Conservation (phyloP, 108 stramenopile genomes). For the Nitzschia sp. region DNA sequence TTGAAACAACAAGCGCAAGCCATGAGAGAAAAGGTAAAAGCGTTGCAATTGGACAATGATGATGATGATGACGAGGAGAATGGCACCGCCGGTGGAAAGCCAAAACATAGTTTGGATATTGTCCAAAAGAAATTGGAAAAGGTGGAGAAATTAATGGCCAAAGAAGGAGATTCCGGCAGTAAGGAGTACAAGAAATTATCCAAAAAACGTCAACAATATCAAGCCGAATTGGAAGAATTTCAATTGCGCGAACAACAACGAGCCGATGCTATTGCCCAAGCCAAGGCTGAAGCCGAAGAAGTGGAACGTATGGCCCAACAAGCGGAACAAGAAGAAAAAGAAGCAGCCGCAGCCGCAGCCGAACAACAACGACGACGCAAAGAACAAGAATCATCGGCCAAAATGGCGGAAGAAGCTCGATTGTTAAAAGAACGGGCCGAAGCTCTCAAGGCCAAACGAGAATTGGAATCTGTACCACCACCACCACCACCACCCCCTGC, state of each 20-base stretch:
- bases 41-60: background rate
- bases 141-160: slow-evolving; percentile 21
- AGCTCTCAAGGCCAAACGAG: background rate
- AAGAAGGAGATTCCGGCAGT: background rate
- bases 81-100: slow-evolving; percentile 2
- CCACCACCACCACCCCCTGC: background rate
- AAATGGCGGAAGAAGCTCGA: slow-evolving; percentile 1
- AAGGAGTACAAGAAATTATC: slow-evolving; percentile 32
- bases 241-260: background rate
- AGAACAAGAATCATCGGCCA: background rate
- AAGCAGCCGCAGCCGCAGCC: background rate
- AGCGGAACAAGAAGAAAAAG: background rate
- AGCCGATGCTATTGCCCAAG: background rate
- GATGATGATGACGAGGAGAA: too few species aligned
- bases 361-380: background rate
- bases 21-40: background rate
- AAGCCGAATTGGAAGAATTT: slow-evolving; percentile 9
- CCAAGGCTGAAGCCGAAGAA: background rate
- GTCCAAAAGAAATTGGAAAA: slow-evolving; percentile 34
- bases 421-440: slow-evolving; percentile 1
- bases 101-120: slow-evolving; percentile 16
- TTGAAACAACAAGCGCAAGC: slow-evolving; percentile 1
- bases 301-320: background rate
- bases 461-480: background rate
- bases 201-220: slow-evolving; percentile 23